phyloP scores from a whole-genome alignment of 306 rosid species.

The Oxytropis ochrocephala region DNA sequence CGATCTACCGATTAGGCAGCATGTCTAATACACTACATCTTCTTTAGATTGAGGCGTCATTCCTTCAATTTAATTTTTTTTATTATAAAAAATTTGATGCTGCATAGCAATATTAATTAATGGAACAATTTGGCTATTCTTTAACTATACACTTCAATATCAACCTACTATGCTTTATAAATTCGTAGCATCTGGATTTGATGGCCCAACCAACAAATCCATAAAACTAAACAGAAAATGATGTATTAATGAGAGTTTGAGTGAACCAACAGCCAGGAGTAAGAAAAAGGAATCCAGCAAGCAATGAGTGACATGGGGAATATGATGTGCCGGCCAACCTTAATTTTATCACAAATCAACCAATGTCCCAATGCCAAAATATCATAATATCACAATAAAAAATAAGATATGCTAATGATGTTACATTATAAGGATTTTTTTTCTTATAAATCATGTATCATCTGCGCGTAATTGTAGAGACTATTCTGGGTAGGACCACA shows the following conservation, averaged over 20 bases:
- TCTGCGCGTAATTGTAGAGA: no score
- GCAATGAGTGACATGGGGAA: not conserved
- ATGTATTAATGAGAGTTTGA: not conserved
- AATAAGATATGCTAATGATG: no score
- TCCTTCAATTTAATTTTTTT: no score
- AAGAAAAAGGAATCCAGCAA: not conserved
- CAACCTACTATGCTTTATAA: not conserved
- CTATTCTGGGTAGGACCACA: no score
- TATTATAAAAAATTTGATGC: not conserved
- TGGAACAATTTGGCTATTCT: constrained; percentile 3
- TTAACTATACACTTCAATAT: not conserved
- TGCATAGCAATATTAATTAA: not conserved
- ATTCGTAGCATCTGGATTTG: not conserved
- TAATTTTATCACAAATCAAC: not conserved
- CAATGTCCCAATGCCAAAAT: not conserved
- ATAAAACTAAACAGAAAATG: not conserved
- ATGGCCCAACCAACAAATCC: not conserved
- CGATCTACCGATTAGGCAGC: no score
- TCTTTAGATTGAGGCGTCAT: no score
- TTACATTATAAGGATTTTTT: no score
- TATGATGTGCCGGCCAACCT: not conserved
- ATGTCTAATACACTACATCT: no score
- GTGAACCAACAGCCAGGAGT: not conserved
- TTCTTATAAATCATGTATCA: no score
- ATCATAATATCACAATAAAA: no score